These are phyloP conservation scores for Pseudocercospora pini-densiflorae DNA, from an alignment of 2,329 filamentous ascomycete genomes.

Conservation along the genomic window DNA sequence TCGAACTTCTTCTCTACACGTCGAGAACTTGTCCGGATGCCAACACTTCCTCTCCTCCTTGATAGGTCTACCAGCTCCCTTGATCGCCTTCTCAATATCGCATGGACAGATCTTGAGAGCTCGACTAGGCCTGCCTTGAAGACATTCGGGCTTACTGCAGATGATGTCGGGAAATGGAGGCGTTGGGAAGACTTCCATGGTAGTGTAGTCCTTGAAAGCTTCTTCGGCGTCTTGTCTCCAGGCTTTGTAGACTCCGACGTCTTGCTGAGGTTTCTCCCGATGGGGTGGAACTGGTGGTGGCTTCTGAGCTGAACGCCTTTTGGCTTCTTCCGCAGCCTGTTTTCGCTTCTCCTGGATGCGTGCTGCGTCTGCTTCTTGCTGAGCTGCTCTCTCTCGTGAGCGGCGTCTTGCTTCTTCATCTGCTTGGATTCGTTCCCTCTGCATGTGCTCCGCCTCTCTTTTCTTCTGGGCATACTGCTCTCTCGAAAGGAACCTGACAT, in stretches of 20 bases:
- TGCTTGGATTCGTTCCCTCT: background rate
- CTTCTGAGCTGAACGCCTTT: background rate
- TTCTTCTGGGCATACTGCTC: background rate
- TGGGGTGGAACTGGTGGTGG: background rate
- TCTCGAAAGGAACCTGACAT: background rate
- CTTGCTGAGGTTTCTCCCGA: background rate
- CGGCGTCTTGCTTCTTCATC: background rate
- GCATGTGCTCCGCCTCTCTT: background rate
- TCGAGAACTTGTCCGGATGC: slow-evolving; percentile 18
- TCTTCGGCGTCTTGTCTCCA: slow-evolving; percentile 15
- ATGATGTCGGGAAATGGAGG: slow-evolving; percentile 8
- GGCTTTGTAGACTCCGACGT: slow-evolving; percentile 6
- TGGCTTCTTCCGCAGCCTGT: background rate
- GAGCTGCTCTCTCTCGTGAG: background rate
- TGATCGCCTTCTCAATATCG: slow-evolving; percentile 17
- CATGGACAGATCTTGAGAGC: slow-evolving; percentile 13
- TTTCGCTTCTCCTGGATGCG: background rate
- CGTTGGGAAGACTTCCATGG: slow-evolving; percentile 10
- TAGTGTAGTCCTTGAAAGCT: slow-evolving; percentile 15
- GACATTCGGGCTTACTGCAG: slow-evolving; percentile 10
- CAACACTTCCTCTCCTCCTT: slow-evolving; percentile 17
- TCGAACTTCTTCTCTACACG: slow-evolving; percentile 8
- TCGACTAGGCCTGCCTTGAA: background rate
- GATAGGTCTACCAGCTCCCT: background rate
- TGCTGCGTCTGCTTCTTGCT: background rate